These are phyloP conservation scores for Colletotrichum falcatum DNA, from an alignment of 2,329 filamentous ascomycete genomes.

Conservation along the genomic window DNA sequence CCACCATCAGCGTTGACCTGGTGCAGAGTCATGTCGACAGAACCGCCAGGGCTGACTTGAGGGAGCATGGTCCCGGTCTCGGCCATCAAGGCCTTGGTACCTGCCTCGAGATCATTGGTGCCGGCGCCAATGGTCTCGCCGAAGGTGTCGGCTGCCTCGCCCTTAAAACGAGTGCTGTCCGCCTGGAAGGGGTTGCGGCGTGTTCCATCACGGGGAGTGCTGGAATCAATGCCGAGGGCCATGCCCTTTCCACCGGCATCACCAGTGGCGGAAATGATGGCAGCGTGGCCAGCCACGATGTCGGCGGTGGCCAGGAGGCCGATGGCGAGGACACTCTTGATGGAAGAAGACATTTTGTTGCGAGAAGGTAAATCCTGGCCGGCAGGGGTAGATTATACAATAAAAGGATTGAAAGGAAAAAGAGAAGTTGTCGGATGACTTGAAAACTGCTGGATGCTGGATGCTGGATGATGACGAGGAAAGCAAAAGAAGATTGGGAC, in stretches of 20 bases:
- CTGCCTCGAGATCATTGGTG: conserved; percentile 66
- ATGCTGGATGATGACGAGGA: conserved; percentile 22
- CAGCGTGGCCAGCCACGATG: conserved; percentile 71
- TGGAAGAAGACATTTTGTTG: conserved; percentile 46
- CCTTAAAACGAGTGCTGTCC: conserved; percentile 72
- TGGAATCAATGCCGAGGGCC: conserved; percentile 62
- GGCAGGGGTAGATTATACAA: conserved; percentile 39
- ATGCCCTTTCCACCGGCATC: conserved; percentile 68
- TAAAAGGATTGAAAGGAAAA: conserved; percentile 36
- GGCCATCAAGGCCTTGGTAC: conserved; percentile 68
- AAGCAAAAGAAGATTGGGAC: not conserved
- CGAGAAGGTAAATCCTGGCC: conserved; percentile 38
- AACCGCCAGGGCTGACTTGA: conserved; percentile 68
- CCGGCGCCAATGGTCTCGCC: conserved; percentile 70
- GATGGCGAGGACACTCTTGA: conserved; percentile 54
- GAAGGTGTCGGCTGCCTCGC: conserved; percentile 62
- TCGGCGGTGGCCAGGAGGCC: conserved; percentile 65
- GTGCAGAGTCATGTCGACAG: conserved; percentile 72
- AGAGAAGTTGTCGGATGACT: conserved; percentile 23
- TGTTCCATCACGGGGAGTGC: conserved; percentile 72
- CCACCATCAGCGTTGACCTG: conserved; percentile 76
- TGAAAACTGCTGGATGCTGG: conserved; percentile 28
- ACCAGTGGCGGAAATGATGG: conserved; percentile 69
- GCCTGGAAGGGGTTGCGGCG: conserved; percentile 71
- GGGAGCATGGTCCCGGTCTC: conserved; percentile 68